A percentile compares a stretch with the other conserved stretches of the same genome.
Evolutionary conservation across 2,329 filamentous ascomycete genomes (phyloP).

Genomic region (Fusarium oxysporum): DNA sequence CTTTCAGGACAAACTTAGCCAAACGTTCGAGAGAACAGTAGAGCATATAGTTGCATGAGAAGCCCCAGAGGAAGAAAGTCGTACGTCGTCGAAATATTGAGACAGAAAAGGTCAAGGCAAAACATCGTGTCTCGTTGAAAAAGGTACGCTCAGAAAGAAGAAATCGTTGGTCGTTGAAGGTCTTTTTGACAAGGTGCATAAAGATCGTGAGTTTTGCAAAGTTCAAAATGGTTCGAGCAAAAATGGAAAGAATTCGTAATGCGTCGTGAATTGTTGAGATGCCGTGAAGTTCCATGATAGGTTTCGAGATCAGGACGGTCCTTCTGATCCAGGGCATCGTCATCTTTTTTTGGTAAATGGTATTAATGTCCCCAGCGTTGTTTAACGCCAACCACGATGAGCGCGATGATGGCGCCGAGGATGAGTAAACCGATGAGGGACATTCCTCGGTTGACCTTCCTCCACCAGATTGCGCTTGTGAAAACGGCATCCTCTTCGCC

Average conservation of each 20-base stretch:
- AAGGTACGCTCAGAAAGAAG: conserved; percentile 27
- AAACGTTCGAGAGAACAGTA: background rate
- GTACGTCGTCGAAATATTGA: conserved; percentile 29
- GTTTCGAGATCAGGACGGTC: conserved; percentile 7
- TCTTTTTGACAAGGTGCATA: conserved; percentile 32
- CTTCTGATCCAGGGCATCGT: conserved; percentile 28
- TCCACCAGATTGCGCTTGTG: conserved; percentile 69
- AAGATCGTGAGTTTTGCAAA: conserved; percentile 39
- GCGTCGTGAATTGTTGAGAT: conserved; percentile 46
- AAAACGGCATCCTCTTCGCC: conserved; percentile 59
- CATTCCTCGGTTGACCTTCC: conserved; percentile 69
- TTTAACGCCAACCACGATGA: conserved; percentile 64
- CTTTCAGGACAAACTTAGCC: conserved; percentile 5
- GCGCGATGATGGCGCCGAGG: conserved; percentile 62
- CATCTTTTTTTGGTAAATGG: conserved; percentile 29
- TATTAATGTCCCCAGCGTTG: conserved; percentile 58
- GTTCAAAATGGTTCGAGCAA: conserved; percentile 30
- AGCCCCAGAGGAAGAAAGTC: conserved; percentile 9
- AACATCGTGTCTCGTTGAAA: conserved; percentile 42
- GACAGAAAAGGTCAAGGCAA: conserved; percentile 26
- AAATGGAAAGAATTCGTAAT: conserved; percentile 40
- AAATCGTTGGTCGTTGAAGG: conserved; percentile 42
- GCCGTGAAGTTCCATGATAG: conserved; percentile 27
- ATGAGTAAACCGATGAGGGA: conserved; percentile 66
- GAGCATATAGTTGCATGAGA: background rate